Percentiles rank a stretch among this genome's conserved stretches.
These are phyloP conservation scores for Amanita molliuscula DNA, from an alignment of 768 basidiomycete species.

Conservation along the genomic window DNA sequence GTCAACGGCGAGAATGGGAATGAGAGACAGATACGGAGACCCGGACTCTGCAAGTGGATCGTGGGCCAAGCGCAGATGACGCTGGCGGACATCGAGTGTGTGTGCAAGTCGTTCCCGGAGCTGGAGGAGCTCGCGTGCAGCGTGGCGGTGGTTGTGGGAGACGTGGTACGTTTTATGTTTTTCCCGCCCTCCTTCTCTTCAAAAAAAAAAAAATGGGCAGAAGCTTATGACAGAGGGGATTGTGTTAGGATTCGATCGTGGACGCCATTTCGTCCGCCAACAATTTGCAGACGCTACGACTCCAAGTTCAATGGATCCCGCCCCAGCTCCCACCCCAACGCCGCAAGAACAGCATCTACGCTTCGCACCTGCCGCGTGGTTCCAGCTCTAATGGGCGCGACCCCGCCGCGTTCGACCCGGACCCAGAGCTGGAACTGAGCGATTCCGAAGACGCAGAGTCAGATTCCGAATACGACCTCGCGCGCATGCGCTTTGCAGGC, in stretches of 20 bases:
- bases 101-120: slow-evolving; percentile 31
- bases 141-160: slow-evolving; percentile 37
- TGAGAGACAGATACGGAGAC: background rate
- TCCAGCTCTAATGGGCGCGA: background rate
- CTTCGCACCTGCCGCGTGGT: background rate
- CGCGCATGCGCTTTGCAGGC: background rate
- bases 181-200: background rate
- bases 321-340: background rate
- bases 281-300: slow-evolving; percentile 36
- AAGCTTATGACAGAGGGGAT: background rate
- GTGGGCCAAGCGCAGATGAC: slow-evolving; percentile 35
- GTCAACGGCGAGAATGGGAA: background rate
- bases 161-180: slow-evolving; percentile 13
- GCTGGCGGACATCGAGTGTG: slow-evolving; percentile 33
- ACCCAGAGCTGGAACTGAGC: background rate
- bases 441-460: background rate
- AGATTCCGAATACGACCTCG: background rate
- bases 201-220: too few species aligned
- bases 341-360: background rate
- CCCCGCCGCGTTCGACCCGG: background rate
- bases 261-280: slow-evolving; percentile 35
- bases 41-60: slow-evolving; percentile 29
- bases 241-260: slow-evolving; percentile 31
- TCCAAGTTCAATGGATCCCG: slow-evolving; percentile 44
- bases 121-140: slow-evolving; percentile 40